phyloP scores from a whole-genome alignment of 768 basidiomycete genomes.

The Mycena galericulata region DNA sequence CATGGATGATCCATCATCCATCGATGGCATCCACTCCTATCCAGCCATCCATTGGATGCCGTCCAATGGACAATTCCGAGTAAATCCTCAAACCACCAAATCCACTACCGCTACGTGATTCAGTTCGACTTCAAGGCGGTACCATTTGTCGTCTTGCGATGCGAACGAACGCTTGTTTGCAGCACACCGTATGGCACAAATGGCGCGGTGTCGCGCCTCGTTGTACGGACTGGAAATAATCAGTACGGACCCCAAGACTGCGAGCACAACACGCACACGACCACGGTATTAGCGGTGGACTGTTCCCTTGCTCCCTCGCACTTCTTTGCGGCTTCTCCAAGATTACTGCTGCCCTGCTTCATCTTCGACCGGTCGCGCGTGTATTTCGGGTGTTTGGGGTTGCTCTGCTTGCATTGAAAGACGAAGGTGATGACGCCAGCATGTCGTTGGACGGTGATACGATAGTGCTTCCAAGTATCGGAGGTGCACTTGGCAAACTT shows the following conservation, averaged over 20 bases:
- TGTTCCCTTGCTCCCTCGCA: constrained; percentile 1
- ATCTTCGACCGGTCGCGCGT: constrained; percentile 10
- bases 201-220: constrained; percentile 28
- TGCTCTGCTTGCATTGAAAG: constrained; percentile 7
- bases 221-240: constrained; percentile 25
- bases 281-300: background rate
- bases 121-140: constrained; percentile 33
- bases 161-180: constrained; percentile 33
- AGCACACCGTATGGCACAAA: constrained; percentile 35
- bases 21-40: constrained; percentile 4
- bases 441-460: constrained; percentile 13
- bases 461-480: constrained; percentile 11
- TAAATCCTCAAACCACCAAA: constrained; percentile 18
- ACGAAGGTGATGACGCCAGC: constrained; percentile 5
- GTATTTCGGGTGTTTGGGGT: constrained; percentile 1
- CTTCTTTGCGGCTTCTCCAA: constrained; percentile 15
- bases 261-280: constrained; percentile 4
- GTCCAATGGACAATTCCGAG: background rate
- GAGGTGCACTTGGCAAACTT: constrained; percentile 9
- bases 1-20: constrained; percentile 3
- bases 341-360: constrained; percentile 19
- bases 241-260: background rate
- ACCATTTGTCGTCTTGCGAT: constrained; percentile 32
- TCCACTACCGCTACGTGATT: constrained; percentile 11
- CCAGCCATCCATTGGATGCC: background rate